A percentile compares a stretch with the other conserved stretches of the same genome.
Conservation (phyloP, 2,329 filamentous ascomycete species). For the Dactylella cylindrospora region DNA sequence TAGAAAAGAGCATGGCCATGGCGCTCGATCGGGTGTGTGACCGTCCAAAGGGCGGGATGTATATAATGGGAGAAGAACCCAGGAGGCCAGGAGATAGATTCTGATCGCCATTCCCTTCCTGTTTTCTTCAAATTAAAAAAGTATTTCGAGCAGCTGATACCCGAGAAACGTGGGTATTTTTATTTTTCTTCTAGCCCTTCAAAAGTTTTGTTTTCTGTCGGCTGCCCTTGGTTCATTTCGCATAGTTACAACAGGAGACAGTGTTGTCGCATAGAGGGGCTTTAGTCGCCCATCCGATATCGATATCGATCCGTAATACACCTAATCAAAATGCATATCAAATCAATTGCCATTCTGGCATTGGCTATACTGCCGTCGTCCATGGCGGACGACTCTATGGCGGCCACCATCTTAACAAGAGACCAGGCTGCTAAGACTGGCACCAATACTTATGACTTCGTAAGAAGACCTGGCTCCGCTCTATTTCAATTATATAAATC, state of each 20-base stretch:
- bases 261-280: background rate
- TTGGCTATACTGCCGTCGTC: constrained; percentile 26
- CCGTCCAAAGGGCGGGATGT: background rate
- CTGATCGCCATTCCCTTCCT: constrained; percentile 13
- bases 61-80: constrained; percentile 40
- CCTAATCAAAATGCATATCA: constrained; percentile 17
- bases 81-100: constrained; percentile 21
- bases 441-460: constrained; percentile 32
- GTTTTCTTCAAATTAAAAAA: constrained; percentile 21
- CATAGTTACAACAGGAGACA: background rate
- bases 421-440: constrained; percentile 3
- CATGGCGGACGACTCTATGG: constrained; percentile 9
- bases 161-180: constrained; percentile 30
- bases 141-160: constrained; percentile 27
- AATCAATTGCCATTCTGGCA: constrained; percentile 22
- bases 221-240: no score
- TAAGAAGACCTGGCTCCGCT: background rate
- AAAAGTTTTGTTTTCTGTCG: no score
- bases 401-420: constrained; percentile 24
- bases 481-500: background rate
- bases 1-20: no score
- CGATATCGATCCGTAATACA: background rate
- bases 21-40: no score
- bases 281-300: background rate
- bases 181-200: constrained; percentile 7